Conservation (phyloP, 2,329 filamentous ascomycete species). For the Aspergillus quadricinctus region DNA sequence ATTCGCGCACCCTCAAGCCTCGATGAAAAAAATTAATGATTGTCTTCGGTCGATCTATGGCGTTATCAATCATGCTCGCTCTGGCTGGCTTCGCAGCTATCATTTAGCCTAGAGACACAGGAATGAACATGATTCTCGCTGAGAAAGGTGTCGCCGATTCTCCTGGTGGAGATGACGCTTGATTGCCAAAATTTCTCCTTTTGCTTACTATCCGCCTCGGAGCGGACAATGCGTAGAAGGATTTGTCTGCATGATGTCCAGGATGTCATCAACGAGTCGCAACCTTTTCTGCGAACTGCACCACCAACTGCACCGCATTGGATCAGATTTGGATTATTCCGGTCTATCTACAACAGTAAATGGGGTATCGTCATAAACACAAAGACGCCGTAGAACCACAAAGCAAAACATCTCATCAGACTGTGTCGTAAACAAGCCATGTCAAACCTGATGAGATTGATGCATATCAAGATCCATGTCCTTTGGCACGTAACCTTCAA, state of each 20-base stretch:
- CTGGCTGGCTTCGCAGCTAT: constrained; percentile 23
- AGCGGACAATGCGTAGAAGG: constrained; percentile 19
- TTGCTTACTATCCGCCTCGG: constrained; percentile 14
- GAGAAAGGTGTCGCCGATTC: constrained; percentile 89
- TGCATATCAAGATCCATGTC: constrained; percentile 4
- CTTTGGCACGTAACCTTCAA: constrained; percentile 40
- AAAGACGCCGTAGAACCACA: background rate
- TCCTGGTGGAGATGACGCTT: constrained; percentile 71
- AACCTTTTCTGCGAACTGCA: background rate
- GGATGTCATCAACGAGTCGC: background rate
- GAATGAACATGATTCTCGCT: constrained; percentile 38
- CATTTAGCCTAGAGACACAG: constrained; percentile 28
- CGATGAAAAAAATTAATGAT: constrained; percentile 22
- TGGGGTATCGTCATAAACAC: background rate
- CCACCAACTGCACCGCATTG: background rate
- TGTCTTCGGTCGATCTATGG: constrained; percentile 28
- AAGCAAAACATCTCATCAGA: background rate
- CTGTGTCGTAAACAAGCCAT: background rate
- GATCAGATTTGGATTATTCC: background rate
- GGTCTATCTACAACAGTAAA: background rate
- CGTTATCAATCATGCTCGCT: constrained; percentile 23
- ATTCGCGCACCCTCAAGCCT: background rate
- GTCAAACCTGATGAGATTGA: background rate
- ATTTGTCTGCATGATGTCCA: background rate
- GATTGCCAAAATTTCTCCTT: constrained; percentile 68